Percentiles rank a stretch among this genome's conserved stretches.
Conservation (phyloP, 176 grass and related monocot species). For the Paspalum notatum region DNA sequence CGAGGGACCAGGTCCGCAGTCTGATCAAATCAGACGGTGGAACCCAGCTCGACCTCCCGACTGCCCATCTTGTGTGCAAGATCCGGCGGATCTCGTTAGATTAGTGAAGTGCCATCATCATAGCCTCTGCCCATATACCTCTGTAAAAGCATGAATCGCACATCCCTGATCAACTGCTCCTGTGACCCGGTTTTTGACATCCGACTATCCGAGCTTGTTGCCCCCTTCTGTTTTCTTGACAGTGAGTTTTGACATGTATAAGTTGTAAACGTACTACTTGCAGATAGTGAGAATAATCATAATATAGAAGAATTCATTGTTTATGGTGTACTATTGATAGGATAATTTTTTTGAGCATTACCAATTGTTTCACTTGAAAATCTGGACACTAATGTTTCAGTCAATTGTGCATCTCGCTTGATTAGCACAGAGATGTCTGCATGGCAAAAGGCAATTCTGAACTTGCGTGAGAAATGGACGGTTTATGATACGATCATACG, state of each 20-base stretch:
- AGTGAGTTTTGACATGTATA: conserved; percentile 27
- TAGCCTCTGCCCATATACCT: neutral
- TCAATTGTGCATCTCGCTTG: neutral
- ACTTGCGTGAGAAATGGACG: no score
- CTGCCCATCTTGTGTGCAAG: conserved; percentile 86
- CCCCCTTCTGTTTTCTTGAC: neutral
- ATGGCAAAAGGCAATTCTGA: no score
- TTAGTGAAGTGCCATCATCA: conserved; percentile 20
- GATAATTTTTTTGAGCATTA: neutral
- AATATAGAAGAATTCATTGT: conserved; percentile 2
- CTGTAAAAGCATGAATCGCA: neutral
- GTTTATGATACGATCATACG: no score
- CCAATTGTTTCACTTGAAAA: neutral
- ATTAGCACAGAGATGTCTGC: no score
- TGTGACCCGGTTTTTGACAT: neutral
- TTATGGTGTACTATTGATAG: neutral
- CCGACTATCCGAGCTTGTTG: neutral
- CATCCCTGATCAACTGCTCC: neutral
- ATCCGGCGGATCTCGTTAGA: conserved; percentile 83
- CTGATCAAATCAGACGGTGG: conserved; percentile 70
- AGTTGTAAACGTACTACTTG: conserved; percentile 20
- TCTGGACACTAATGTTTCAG: neutral
- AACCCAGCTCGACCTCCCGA: conserved; percentile 77
- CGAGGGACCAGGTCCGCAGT: conserved; percentile 69
- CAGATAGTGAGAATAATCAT: neutral